Evolutionary conservation across 73 alveolate genomes (phyloP), one percentile per base, ranked within the genome.

Genomic region (Paramecium pentaurelia): DNA sequence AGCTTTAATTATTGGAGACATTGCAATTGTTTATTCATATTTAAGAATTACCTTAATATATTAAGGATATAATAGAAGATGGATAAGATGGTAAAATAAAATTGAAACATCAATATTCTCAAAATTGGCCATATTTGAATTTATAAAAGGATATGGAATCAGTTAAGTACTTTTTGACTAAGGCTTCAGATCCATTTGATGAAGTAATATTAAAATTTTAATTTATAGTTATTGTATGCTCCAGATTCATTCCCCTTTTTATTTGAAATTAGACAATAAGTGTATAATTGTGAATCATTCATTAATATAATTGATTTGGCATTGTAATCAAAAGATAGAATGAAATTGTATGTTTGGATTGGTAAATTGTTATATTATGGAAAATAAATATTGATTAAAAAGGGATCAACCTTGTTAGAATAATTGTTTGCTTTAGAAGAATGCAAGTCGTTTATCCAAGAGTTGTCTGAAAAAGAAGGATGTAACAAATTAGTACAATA

Each of bases 111-210:
- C 8, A 80, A 27, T 80, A 80, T 22, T 42, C 73, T 16, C 8
- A 44, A 6, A 42, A 80, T 47, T 42, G 36, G 30, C 91, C 91
- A 20, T 80, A 44, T 37, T 38, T 80, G 51, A 27, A 42, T 27
- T 45, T 80, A 6, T 80, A 80, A 58, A 80, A 49, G 27, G 91
- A 80, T 80, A 45, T 45, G 71, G 91, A 80, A 80, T 32, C 64
- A n/a, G 91, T 49, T 6, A 49, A 80, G 9, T 27, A 32, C 30
- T 80, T 47, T 9, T 25, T 80, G 2, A 18, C 18, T 14, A 44
- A 80, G 18, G 58, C 32, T 11, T 3, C 49, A 18, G 91, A 27
- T 47, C 58, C 47, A 6, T 80, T 42, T 80, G 91, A 80, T 27
- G 91, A 80, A 64, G 91, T 80, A 80, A 18, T n/a, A 18, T 6